Evolutionary conservation across 2,329 filamentous ascomycete species (phyloP), one percentile per base, ranked within the genome.

Genomic region (Pseudogymnoascus sp.): DNA sequence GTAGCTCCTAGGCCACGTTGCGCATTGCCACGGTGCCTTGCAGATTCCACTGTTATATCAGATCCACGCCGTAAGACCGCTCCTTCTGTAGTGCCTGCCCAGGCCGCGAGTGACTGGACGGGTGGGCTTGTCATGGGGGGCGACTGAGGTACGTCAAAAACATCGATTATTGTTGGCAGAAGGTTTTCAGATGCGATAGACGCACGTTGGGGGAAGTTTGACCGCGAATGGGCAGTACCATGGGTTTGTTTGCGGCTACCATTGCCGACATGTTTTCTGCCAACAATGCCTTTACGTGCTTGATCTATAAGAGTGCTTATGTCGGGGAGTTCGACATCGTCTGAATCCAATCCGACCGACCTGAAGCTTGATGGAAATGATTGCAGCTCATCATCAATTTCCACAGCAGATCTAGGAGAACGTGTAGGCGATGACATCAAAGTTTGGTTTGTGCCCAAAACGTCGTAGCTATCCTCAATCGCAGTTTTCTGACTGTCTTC

Each of bases 71-170:
- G 3, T 2, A 28, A 33, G 10, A 6, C n/a, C 2, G n/a, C 3
- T n/a, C 5, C 16, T 19, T 53, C 26, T 3, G 26, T 53, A 16
- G 46, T 31, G n/a, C 26, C 5, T 19, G 46, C 7, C 5, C 46
- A 8, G n/a, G 50, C 28, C 14, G 16, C 6, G 28, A 43, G 40
- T 66, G 10, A 67, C 60, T 28, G 53, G 26, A 64, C 53, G n/a
- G 69, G 63, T 33, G 72, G 74, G 53, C 75, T 77, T 11, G 75
- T 77, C 59, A 71, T 69, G 6, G 75, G 75, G 10, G 76, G 76
- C 6, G 77, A 78, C n/a, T 70, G 71, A 37, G 75, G 76, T 60
- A 75, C 68, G 63, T 78, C 71, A 61, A 76, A 77, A 14, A 75
- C 66, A 59, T 69, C 65, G 6, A 38, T 41, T 60, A 31, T 60